Conservation (phyloP, 257 asterid genomes). For the Apocynum venetum region DNA sequence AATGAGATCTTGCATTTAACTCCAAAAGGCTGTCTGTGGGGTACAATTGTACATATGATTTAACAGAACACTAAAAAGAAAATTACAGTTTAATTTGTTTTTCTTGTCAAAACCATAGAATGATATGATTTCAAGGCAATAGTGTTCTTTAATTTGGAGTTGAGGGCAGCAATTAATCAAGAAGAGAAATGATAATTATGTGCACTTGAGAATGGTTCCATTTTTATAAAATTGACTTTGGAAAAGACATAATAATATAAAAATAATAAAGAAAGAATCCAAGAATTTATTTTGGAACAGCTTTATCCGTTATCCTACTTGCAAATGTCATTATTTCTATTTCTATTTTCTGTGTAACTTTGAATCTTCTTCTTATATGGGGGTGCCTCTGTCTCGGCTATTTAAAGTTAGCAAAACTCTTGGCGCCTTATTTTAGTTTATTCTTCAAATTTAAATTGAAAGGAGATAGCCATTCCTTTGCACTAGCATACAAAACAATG, state of each 20-base stretch:
- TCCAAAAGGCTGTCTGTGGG: constrained; percentile 3
- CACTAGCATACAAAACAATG: too few relatives aligned
- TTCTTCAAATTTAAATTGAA: background rate
- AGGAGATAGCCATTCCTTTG: background rate
- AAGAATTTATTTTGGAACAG: background rate
- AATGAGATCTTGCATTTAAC: background rate
- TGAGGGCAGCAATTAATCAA: too few relatives aligned
- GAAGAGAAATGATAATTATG: too few relatives aligned
- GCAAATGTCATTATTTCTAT: background rate
- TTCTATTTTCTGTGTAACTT: background rate
- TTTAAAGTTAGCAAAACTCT: background rate
- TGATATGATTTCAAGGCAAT: background rate
- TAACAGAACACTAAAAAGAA: background rate
- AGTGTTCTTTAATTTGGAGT: too few relatives aligned
- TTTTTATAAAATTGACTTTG: background rate
- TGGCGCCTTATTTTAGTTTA: background rate
- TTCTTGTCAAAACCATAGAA: background rate
- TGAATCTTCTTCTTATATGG: background rate
- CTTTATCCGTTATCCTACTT: background rate
- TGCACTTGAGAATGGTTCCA: too few relatives aligned
- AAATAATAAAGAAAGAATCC: background rate
- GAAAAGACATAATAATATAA: constrained; percentile 2
- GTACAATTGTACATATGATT: background rate
- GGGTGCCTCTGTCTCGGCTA: constrained; percentile 3
- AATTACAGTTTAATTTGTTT: background rate